A percentile compares a stretch with the other conserved stretches of the same genome.
phyloP scores from a whole-genome alignment of 495 filamentous ascomycete genomes.

The Penicillium lagena region DNA sequence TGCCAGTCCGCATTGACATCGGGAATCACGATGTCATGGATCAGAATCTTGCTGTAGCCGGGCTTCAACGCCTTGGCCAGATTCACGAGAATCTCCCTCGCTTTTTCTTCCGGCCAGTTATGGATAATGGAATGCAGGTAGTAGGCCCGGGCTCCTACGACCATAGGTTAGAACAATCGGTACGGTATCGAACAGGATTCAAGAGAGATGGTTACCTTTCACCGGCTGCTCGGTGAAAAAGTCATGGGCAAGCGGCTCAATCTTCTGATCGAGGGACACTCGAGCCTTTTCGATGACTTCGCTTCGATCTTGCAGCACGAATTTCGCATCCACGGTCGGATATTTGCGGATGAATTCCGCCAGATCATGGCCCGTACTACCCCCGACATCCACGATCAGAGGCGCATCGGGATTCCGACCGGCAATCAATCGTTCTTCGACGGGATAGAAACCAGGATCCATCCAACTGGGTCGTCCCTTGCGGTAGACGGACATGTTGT shows the following conservation, averaged over 20 bases:
- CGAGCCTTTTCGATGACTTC: slow-evolving; percentile 22
- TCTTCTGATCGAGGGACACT: slow-evolving; percentile 10
- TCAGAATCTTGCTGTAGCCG: slow-evolving; percentile 42
- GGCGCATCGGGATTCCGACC: slow-evolving; percentile 16
- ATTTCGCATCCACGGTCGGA: slow-evolving; percentile 23
- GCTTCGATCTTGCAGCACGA: slow-evolving; percentile 45
- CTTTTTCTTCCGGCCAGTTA: slow-evolving; percentile 43
- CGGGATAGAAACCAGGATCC: slow-evolving; percentile 41
- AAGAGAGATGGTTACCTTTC: slow-evolving; percentile 5
- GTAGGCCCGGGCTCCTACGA: slow-evolving; percentile 19
- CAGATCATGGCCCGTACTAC: slow-evolving; percentile 43
- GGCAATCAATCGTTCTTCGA: slow-evolving; percentile 24
- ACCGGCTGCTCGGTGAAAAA: slow-evolving; percentile 50
- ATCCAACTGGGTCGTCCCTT: slow-evolving; percentile 39
- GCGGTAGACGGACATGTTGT: slow-evolving; percentile 37
- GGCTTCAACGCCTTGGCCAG: slow-evolving; percentile 40
- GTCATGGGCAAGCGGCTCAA: slow-evolving; percentile 28
- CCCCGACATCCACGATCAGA: slow-evolving; percentile 52
- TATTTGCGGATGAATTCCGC: slow-evolving; percentile 26
- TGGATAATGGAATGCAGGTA: slow-evolving; percentile 41
- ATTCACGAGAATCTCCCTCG: slow-evolving; percentile 34
- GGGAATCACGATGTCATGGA: slow-evolving; percentile 49
- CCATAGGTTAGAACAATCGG: too few relatives aligned
- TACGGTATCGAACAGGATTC: too few relatives aligned
- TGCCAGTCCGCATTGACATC: slow-evolving; percentile 32